Conservation (phyloP, 2,329 filamentous ascomycete species). For the Chrysosporium keratinophilum region DNA sequence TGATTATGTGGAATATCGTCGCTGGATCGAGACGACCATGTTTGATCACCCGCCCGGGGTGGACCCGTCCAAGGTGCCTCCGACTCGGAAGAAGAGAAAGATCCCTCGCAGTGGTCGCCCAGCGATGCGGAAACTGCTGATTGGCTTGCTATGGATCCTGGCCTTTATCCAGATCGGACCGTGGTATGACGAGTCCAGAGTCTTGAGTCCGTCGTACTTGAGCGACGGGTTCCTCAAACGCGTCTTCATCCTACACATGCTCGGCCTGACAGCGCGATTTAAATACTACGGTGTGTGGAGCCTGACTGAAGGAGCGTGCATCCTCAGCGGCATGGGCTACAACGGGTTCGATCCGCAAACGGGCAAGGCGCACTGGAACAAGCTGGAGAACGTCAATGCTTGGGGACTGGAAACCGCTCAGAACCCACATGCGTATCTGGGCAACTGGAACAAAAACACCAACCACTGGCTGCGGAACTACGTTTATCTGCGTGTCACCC, state of each 20-base stretch:
- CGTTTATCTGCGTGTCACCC: constrained; percentile 87
- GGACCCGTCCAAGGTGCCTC: constrained; percentile 76
- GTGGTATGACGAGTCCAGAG: constrained; percentile 53
- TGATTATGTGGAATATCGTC: constrained; percentile 83
- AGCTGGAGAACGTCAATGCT: constrained; percentile 79
- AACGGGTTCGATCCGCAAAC: constrained; percentile 81
- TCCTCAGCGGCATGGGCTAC: constrained; percentile 85
- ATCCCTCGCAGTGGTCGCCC: constrained; percentile 86
- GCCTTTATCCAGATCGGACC: constrained; percentile 62
- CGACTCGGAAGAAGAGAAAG: constrained; percentile 77
- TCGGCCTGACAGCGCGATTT: constrained; percentile 67
- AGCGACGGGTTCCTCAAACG: constrained; percentile 59
- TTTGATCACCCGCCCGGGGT: constrained; percentile 73
- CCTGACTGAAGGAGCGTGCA: constrained; percentile 86
- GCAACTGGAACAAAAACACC: constrained; percentile 96
- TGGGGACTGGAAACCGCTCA: constrained; percentile 80
- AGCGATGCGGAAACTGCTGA: constrained; percentile 62
- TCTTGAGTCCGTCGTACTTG: constrained; percentile 58
- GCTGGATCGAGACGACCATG: constrained; percentile 89
- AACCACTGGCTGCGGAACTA: constrained; percentile 96
- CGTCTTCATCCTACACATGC: constrained; percentile 70
- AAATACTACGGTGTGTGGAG: constrained; percentile 98
- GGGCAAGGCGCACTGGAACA: constrained; percentile 79
- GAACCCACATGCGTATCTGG: constrained; percentile 85
- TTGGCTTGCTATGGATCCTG: constrained; percentile 69